Evolutionary conservation across 2,329 filamentous ascomycete species (phyloP).

Genomic region (Dothistroma pini): DNA sequence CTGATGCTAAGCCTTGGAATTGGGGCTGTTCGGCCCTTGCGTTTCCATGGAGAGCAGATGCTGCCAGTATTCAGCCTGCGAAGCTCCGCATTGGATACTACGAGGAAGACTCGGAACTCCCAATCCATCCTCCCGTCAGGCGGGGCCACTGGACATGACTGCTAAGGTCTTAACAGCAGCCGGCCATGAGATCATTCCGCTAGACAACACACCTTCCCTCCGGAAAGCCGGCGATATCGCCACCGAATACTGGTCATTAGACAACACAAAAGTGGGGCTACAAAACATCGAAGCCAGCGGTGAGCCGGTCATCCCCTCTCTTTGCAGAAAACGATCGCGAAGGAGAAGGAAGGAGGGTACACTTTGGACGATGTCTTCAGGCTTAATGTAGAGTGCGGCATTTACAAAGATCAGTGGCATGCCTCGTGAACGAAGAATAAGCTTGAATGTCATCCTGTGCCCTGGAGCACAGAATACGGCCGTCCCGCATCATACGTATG

Average conservation of each 20-base stretch:
- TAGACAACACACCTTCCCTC: slow-evolving; percentile 33
- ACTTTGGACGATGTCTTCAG: slow-evolving; percentile 41
- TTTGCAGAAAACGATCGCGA: slow-evolving; percentile 35
- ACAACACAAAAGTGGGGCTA: slow-evolving; percentile 35
- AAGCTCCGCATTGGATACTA: slow-evolving; percentile 49
- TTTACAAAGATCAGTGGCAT: slow-evolving; percentile 42
- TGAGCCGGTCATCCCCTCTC: slow-evolving; percentile 46
- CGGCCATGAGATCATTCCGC: slow-evolving; percentile 45
- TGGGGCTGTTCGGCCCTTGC: slow-evolving; percentile 34
- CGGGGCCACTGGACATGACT: slow-evolving; percentile 44
- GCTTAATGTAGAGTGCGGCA: slow-evolving; percentile 39
- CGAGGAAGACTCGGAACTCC: slow-evolving; percentile 46
- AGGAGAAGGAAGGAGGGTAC: slow-evolving; percentile 33
- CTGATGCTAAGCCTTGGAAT: slow-evolving; percentile 23
- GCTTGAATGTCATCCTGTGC: slow-evolving; percentile 53
- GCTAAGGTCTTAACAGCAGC: slow-evolving; percentile 38
- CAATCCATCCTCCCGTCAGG: slow-evolving; percentile 51
- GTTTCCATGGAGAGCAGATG: slow-evolving; percentile 45
- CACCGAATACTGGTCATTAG: slow-evolving; percentile 43
- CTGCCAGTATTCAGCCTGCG: slow-evolving; percentile 18
- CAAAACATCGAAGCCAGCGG: slow-evolving; percentile 38
- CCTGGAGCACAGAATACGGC: slow-evolving; percentile 51
- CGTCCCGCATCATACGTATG: slow-evolving; percentile 51
- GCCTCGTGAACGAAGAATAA: slow-evolving; percentile 41
- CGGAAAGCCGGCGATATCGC: slow-evolving; percentile 36